Evolutionary conservation across 768 basidiomycete species (phyloP).

Genomic region (Xerocomus potaroensis): DNA sequence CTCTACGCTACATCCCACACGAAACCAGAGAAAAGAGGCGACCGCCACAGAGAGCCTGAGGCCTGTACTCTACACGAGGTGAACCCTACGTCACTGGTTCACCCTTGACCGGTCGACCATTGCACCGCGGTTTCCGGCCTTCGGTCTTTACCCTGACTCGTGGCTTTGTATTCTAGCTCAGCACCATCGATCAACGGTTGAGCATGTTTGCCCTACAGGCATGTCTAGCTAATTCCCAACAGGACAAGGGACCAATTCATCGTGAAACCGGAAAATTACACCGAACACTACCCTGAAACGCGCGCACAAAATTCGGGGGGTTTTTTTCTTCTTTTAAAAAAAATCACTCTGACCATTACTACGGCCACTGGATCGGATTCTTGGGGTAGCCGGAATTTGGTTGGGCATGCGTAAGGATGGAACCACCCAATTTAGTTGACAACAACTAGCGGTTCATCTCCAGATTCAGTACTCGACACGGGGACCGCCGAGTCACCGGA

Average conservation of each 20-base stretch:
- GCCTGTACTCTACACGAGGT: neutral
- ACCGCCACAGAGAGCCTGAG: neutral
- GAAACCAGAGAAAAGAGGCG: neutral
- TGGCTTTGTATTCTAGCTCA: neutral
- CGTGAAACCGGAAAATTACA: too few species aligned
- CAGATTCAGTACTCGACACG: neutral
- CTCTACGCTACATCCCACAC: neutral
- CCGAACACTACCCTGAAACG: too few species aligned
- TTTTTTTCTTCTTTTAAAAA: too few species aligned
- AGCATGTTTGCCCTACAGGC: neutral
- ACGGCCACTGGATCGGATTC: too few species aligned
- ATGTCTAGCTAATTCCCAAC: neutral
- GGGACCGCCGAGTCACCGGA: neutral
- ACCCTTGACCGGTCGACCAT: too few species aligned
- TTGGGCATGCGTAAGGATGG: too few species aligned
- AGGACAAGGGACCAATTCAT: too few species aligned
- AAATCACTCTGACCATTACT: too few species aligned
- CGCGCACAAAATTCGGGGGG: too few species aligned
- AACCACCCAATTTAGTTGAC: too few species aligned
- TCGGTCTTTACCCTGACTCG: neutral
- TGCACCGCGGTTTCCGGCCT: neutral
- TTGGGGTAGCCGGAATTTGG: too few species aligned
- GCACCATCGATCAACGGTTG: neutral
- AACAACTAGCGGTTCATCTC: constrained; percentile 19
- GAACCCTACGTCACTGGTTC: neutral